Base-by-base conservation (phyloP, 768 basidiomycete genomes). In the Suillus subaureus region DNA sequence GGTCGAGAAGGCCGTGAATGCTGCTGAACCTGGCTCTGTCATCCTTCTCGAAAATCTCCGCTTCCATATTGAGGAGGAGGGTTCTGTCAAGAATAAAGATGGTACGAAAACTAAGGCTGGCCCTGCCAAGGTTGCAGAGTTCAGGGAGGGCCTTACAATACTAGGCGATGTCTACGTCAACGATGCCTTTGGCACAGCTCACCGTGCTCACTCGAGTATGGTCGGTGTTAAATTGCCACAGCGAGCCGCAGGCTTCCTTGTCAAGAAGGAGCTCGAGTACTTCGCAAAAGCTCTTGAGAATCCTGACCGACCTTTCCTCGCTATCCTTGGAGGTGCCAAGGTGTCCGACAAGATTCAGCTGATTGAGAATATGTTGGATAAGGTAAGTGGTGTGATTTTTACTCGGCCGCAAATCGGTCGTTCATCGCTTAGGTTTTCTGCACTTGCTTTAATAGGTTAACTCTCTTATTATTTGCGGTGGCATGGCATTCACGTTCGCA, bases 401-500 rank as follows among this genome's bases (percentile, higher is more conserved):
- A 26, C 35, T 47, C 21, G 26, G 26, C 6, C 61, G 37, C 67
- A 23, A 61, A 47, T 60, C 58, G 28, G 47, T 37, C 13, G 12
- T 54, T 37, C 26, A 18, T 43, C 9, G 26, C 23, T 55, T 37
- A 42, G 40, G 33, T 52, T 61, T 61, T 66, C 33, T 12, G 23
- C 18, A 6, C 39, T 61, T 31, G 43, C 45, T 62, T 12, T 57
- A 57, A 11, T 68, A 95, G 93, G 97, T 99, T 79, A 83, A 99
- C 81, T 93, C 92, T 28, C 82, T 99, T 69, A 98, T 99, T 77
- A 93, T 99, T 71, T 92, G 94, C 69, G 97, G 97, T 73, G 97
- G 97, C 35, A 99, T 99, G 97, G 93, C 94, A 42, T 99, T 97
- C 82, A 99, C 97, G 64, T 99, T 99, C 87, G 95, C 96, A 81